Base-by-base conservation (phyloP, 306 rosid genomes). In the Dalbergia cochinchinensis region DNA sequence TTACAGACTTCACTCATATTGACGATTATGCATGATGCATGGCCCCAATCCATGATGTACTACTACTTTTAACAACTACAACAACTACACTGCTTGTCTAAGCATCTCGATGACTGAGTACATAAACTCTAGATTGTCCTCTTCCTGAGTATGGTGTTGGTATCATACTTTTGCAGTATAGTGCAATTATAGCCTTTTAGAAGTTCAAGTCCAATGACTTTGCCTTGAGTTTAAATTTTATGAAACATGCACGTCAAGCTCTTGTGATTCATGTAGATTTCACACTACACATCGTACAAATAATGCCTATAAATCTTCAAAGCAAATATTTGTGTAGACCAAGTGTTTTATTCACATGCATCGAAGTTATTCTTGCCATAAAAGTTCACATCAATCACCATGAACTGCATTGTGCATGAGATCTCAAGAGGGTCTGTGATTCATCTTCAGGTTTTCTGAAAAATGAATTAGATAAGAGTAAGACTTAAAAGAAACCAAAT, bases 401-500 rank as follows among this genome's bases (percentile, higher is more conserved):
- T 70, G 37, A 44, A 71, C 59, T 78, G 26, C 18, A 45, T 19
- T 71, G 34, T 54, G 53, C 72, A 35, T 65, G 44, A 16, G 26
- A 47, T 65, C 33, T 35, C 51, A 22, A 41, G 54, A 35, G 69
- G 44, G 68, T 83, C 62, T 64, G 50, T 47, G 10, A n/a, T 69
- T 42, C 86, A 18, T 67, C 33, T 54, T 69, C 50, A 47, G 19
- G 60, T 69, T 59, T 71, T 68, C n/a, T 68, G 67, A 61, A 64
- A 69, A 78, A 50, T 55, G 41, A 69, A 82, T 37, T 35, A 4
- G 41, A 37, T 37, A 6, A 37, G n/a, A 39, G 47, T 31, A 18
- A 68, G 35, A 76, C 45, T n/a, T 69, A n/a, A 4, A 4, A 50
- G 54, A 73, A 81, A 45, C 48, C 39, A 61, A 71, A 85, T 54